Evolutionary conservation across 148 eudicot species (phyloP).

Genomic region (Gaultheria prostrata): DNA sequence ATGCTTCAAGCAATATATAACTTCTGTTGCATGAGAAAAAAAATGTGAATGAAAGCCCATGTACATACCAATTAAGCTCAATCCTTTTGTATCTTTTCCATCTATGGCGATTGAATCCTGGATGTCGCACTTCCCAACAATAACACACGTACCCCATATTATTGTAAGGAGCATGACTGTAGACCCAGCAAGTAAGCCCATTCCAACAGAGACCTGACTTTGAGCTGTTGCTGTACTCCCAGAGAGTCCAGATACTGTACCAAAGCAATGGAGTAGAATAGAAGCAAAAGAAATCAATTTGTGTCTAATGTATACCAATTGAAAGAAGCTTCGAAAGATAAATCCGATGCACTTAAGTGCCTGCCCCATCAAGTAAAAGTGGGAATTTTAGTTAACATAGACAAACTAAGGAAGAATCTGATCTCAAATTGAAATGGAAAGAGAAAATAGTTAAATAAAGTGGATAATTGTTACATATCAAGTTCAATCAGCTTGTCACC

Average conservation of each 20-base stretch:
- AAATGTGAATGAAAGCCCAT: neutral
- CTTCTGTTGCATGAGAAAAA: neutral
- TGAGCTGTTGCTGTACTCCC: constrained; percentile 74
- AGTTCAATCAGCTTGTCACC: neutral
- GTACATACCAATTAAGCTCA: constrained; percentile 50
- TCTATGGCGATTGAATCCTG: constrained; percentile 47
- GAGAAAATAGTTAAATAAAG: neutral
- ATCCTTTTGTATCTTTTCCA: constrained; percentile 57
- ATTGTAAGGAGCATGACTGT: constrained; percentile 86
- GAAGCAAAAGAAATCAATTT: neutral
- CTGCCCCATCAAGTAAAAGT: neutral
- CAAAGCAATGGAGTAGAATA: neutral
- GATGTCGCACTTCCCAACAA: constrained; percentile 87
- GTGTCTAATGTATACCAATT: neutral
- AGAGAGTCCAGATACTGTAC: constrained; percentile 84
- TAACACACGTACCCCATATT: constrained; percentile 81
- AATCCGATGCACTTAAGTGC: neutral
- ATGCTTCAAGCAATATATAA: neutral
- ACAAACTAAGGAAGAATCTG: neutral
- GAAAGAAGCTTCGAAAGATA: neutral
- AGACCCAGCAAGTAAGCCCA: constrained; percentile 96
- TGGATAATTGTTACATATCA: neutral
- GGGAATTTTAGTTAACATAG: neutral
- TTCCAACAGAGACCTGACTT: constrained; percentile 88
- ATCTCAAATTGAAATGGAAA: neutral